Conservation (phyloP, 495 filamentous ascomycete species). For the Clohesyomyces aquaticus region DNA sequence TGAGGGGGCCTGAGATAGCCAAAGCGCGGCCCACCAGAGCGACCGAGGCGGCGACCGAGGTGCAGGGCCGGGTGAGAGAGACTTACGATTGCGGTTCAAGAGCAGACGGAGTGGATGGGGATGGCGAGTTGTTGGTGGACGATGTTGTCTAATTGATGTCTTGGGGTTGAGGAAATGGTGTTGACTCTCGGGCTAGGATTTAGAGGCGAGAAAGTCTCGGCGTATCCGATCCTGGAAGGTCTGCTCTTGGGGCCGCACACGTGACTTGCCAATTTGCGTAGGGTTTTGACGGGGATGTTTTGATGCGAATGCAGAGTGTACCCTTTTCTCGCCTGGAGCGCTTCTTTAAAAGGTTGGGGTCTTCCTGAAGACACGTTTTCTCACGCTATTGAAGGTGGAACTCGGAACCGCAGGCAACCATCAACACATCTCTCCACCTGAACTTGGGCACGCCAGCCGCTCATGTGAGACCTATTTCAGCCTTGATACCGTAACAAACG, state of each 20-base stretch:
- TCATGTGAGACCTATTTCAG: background rate
- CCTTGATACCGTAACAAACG: no score
- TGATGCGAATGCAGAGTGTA: background rate
- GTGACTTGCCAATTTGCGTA: background rate
- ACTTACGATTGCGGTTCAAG: constrained; percentile 37
- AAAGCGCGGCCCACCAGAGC: constrained; percentile 5
- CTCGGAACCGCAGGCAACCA: constrained; percentile 20
- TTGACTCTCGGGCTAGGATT: constrained; percentile 21
- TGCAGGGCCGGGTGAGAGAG: background rate
- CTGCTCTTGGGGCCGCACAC: constrained; percentile 16
- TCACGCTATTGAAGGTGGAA: background rate
- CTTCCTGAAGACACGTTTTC: constrained; percentile 23
- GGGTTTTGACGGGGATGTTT: background rate
- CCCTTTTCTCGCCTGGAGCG: background rate
- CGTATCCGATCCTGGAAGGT: constrained; percentile 20
- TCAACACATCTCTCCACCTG: background rate
- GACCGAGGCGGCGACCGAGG: constrained; percentile 4
- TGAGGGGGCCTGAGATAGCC: constrained; percentile 23
- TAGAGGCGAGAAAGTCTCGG: constrained; percentile 40
- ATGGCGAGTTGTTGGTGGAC: constrained; percentile 25
- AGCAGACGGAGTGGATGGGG: constrained; percentile 27
- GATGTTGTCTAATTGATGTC: constrained; percentile 42
- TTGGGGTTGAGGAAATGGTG: constrained; percentile 38
- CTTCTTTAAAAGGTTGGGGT: constrained; percentile 2
- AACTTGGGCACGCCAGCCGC: background rate